Evolutionary conservation across 192 early-diverging fungal genomes (phyloP).

Genomic region (Geranomyces variabilis): DNA sequence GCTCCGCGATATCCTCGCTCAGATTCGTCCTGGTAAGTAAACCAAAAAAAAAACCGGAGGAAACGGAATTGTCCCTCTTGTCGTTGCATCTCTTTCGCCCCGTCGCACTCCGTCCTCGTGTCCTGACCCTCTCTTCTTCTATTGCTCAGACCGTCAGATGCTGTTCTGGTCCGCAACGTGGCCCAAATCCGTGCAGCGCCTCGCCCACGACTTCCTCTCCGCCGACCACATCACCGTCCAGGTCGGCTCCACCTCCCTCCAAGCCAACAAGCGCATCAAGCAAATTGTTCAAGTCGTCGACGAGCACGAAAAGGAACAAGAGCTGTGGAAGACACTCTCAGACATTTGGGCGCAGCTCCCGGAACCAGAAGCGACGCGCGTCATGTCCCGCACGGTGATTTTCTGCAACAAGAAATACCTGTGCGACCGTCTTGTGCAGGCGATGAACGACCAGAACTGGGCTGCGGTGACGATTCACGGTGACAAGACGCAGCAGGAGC

Average conservation of each 20-base stretch:
- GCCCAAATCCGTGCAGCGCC: constrained; percentile 85
- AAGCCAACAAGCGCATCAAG: constrained; percentile 81
- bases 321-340: constrained; percentile 65
- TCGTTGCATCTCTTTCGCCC: no score
- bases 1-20: constrained; percentile 81
- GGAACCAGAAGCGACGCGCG: constrained; percentile 42
- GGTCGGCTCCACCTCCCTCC: constrained; percentile 83
- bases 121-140: constrained; percentile 2
- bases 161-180: constrained; percentile 96
- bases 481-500: constrained; percentile 93
- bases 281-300: constrained; percentile 90
- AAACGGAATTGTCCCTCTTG: no score
- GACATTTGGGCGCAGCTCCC: constrained; percentile 47
- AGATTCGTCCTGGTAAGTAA: constrained; percentile 57
- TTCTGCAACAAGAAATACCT: constrained; percentile 53
- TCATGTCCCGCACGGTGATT: constrained; percentile 49
- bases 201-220: constrained; percentile 82
- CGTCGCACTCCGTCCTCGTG: no score
- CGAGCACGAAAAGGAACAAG: constrained; percentile 70
- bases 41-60: not conserved
- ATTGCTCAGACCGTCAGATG: constrained; percentile 76
- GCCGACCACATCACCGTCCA: constrained; percentile 80
- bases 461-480: constrained; percentile 93
- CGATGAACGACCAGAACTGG: constrained; percentile 31
- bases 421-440: constrained; percentile 54